Evolutionary conservation across 2,329 filamentous ascomycete genomes (phyloP).

Genomic region (Scopulariopsis brevicaulis): DNA sequence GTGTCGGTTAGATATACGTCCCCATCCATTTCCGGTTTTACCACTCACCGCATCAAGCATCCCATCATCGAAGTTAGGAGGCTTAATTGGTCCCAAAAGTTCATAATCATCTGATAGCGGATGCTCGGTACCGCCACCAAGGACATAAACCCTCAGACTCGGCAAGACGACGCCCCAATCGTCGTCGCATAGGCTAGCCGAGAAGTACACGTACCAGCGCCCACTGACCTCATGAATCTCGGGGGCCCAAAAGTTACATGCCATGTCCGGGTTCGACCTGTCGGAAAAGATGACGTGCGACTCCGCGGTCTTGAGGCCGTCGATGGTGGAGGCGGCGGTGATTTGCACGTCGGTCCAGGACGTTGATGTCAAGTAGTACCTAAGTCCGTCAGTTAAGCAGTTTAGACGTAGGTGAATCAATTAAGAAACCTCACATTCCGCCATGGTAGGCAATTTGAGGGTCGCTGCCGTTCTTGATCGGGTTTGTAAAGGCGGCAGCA

Average conservation of each 20-base stretch:
- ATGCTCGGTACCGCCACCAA: too few relatives aligned
- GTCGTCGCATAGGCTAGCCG: background rate
- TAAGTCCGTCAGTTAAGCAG: constrained; percentile 10
- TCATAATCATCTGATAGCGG: too few relatives aligned
- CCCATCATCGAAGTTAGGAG: too few relatives aligned
- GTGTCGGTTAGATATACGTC: too few relatives aligned
- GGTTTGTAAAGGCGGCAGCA: constrained; percentile 26
- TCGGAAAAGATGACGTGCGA: constrained; percentile 39
- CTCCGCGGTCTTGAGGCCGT: constrained; percentile 40
- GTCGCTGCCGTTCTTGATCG: constrained; percentile 38
- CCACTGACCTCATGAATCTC: constrained; percentile 39
- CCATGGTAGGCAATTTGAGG: constrained; percentile 38
- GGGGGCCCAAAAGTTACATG: constrained; percentile 47
- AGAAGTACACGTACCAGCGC: constrained; percentile 9
- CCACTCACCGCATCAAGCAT: too few relatives aligned
- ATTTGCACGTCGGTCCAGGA: constrained; percentile 44
- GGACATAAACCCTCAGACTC: too few relatives aligned
- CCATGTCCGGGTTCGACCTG: constrained; percentile 25
- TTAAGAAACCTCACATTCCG: constrained; percentile 14
- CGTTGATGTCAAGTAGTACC: constrained; percentile 46
- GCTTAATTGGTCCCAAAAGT: too few relatives aligned
- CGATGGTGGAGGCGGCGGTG: constrained; percentile 39
- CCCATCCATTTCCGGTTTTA: too few relatives aligned
- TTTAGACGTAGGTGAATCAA: too few relatives aligned
- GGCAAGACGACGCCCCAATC: too few relatives aligned